phyloP scores from a whole-genome alignment of 2,329 filamentous ascomycete species.

The Neonectria faginata region DNA sequence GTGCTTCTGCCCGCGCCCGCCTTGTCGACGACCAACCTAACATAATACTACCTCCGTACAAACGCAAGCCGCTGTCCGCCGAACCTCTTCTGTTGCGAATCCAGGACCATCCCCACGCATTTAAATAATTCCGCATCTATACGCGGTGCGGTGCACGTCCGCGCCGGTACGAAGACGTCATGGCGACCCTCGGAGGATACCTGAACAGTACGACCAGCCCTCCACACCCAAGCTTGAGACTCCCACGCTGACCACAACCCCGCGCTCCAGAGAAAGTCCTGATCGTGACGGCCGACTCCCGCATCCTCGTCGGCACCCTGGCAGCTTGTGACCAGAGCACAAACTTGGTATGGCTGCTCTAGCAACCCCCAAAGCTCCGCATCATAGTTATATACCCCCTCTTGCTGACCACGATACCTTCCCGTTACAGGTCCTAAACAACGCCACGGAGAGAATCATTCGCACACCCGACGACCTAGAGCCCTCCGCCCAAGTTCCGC shows the following conservation, averaged over 20 bases:
- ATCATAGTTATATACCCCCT: not conserved
- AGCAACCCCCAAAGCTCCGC: not conserved
- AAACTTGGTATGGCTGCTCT: slow-evolving; percentile 72
- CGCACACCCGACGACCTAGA: slow-evolving; percentile 86
- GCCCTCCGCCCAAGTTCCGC: slow-evolving; percentile 80
- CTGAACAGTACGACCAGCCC: slow-evolving; percentile 54
- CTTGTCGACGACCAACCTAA: slow-evolving; percentile 10
- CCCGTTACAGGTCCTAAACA: slow-evolving; percentile 73
- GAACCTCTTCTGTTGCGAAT: slow-evolving; percentile 6
- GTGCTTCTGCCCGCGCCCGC: slow-evolving; percentile 35
- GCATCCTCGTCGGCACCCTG: slow-evolving; percentile 85
- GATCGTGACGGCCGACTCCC: slow-evolving; percentile 91
- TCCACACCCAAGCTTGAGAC: slow-evolving; percentile 20
- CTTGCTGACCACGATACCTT: slow-evolving; percentile 31
- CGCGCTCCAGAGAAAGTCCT: slow-evolving; percentile 81
- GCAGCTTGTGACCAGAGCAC: slow-evolving; percentile 91
- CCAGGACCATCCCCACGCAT: not conserved
- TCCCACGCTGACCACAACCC: slow-evolving; percentile 4
- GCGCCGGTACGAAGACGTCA: slow-evolving; percentile 37
- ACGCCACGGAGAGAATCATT: slow-evolving; percentile 91
- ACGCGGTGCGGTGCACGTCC: slow-evolving; percentile 14
- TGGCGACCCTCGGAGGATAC: slow-evolving; percentile 60
- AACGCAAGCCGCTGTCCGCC: slow-evolving; percentile 1
- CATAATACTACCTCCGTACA: not conserved
- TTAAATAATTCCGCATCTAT: not conserved